These are phyloP conservation scores for Mrakia blollopis DNA, from an alignment of 768 basidiomycete genomes.

Conservation along the genomic window DNA sequence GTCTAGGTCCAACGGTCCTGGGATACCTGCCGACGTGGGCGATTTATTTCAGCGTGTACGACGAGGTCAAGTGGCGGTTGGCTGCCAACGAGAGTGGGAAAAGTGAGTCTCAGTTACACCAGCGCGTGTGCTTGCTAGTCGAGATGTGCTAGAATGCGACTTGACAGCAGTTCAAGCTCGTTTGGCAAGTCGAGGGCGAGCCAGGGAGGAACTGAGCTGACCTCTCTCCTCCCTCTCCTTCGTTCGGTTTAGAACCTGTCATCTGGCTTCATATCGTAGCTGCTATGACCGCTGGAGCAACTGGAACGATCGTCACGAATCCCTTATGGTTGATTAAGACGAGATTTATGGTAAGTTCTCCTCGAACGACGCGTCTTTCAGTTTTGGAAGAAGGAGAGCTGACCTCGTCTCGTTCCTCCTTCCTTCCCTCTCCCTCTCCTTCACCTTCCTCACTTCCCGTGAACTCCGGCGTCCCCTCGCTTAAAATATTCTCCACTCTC, in stretches of 20 bases:
- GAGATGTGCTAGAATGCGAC: too few relatives aligned
- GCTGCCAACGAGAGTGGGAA: slow-evolving; percentile 43
- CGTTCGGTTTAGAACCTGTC: neutral
- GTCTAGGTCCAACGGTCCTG: slow-evolving; percentile 91
- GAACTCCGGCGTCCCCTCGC: neutral
- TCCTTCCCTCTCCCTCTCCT: neutral
- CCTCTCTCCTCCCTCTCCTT: neutral
- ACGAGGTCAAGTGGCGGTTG: slow-evolving; percentile 81
- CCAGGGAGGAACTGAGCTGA: neutral
- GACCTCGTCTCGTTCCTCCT: slow-evolving; percentile 4
- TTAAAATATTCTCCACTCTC: neutral
- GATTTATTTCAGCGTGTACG: slow-evolving; percentile 97
- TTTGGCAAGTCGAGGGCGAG: neutral
- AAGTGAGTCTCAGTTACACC: slow-evolving; percentile 6
- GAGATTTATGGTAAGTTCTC: slow-evolving; percentile 78
- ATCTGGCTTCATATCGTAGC: slow-evolving; percentile 67
- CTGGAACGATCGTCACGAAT: slow-evolving; percentile 89
- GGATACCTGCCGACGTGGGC: slow-evolving; percentile 99
- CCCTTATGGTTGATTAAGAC: slow-evolving; percentile 99
- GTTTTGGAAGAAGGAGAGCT: neutral
- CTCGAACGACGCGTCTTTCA: slow-evolving; percentile 24
- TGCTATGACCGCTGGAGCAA: slow-evolving; percentile 90
- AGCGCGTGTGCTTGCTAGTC: neutral
- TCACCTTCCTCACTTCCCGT: neutral
- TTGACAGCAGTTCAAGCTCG: too few relatives aligned